Base-by-base conservation (phyloP, 805 yeast genomes). In the Ogataea methanolica region DNA sequence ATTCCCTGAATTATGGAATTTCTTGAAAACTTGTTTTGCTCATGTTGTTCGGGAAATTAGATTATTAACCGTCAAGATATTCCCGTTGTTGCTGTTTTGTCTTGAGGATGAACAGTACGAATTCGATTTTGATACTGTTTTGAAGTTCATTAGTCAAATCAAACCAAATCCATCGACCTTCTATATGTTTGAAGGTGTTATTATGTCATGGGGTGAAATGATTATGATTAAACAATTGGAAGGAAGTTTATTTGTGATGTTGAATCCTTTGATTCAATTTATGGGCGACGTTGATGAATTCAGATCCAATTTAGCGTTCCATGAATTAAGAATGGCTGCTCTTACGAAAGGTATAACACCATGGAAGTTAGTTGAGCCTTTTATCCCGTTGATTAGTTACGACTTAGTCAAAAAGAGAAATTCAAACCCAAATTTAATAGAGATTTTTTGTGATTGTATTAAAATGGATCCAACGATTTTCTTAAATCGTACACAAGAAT, bases 331-430 rank as follows among this genome's bases (percentile, higher is more conserved):
- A 21, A 67, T 74, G 33, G 73, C 86, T 12, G 84, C 97, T 0
- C 57, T 67, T 16, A 70, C 79, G 1, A 78, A 79, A 54, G 65
- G 71, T 1, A 67, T 78, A 34, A 79, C 96, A 0, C 83, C 96
- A 0, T 90, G 92, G 79, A 88, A 85, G 60, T 66, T 92, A 14
- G 69, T 89, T 19, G 80, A 87, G 7, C 96, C 96, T 0, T 87
- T 80, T 51, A 74, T 94, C 57, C 90, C 92, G 2, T 76, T 83
- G 34, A 71, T 90, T 7, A 77, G 91, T 36, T 76, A 80, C 39
- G 75, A 76, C 22, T 73, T 88, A 16, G 82, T 88, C 4, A 79
- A 79, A 51, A 72, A 73, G 39, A 59, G 79, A 39, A 67, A 69
- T 6, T 65, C 72, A 3, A 77, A 77, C 46, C 79, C 82, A 0